Percentiles rank a stretch among this genome's conserved stretches.
Evolutionary conservation across 2,329 filamentous ascomycete genomes (phyloP).

Genomic region (Paecilomyces sp.): DNA sequence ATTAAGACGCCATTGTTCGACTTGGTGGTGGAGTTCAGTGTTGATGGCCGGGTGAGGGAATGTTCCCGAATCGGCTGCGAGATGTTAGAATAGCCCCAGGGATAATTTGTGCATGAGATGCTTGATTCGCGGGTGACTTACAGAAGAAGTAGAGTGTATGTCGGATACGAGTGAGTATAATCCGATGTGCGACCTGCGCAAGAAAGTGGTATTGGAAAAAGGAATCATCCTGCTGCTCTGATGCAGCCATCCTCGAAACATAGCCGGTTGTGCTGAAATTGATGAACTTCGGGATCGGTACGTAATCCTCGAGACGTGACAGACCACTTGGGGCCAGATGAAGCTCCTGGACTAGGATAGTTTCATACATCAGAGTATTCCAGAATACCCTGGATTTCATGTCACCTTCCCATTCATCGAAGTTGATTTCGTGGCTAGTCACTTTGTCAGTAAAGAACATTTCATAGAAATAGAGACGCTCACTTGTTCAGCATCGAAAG

Average conservation of each 20-base stretch:
- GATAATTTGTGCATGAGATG: background rate
- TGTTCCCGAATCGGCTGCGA: slow-evolving; percentile 32
- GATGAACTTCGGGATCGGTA: slow-evolving; percentile 49
- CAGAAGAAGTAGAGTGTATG: slow-evolving; percentile 46
- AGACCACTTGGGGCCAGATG: slow-evolving; percentile 46
- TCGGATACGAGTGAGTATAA: slow-evolving; percentile 48
- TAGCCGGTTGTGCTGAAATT: slow-evolving; percentile 31
- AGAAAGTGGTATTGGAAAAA: slow-evolving; percentile 53
- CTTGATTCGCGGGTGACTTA: slow-evolving; percentile 7
- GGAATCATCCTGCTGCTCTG: slow-evolving; percentile 42
- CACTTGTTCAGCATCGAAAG: slow-evolving; percentile 41
- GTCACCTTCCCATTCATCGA: slow-evolving; percentile 48
- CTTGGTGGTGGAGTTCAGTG: slow-evolving; percentile 47
- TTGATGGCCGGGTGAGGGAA: slow-evolving; percentile 43
- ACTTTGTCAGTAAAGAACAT: slow-evolving; percentile 2
- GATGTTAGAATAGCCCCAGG: background rate
- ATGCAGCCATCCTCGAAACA: slow-evolving; percentile 19
- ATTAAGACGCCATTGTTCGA: slow-evolving; percentile 49
- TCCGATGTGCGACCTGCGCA: slow-evolving; percentile 50
- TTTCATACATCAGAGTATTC: slow-evolving; percentile 51
- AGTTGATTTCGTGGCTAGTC: slow-evolving; percentile 30
- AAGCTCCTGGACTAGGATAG: slow-evolving; percentile 49
- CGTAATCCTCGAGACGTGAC: slow-evolving; percentile 44
- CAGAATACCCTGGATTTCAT: slow-evolving; percentile 51
- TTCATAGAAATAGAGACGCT: slow-evolving; percentile 4